A percentile compares a stretch with the other conserved stretches of the same genome.
Conservation (phyloP, 2,329 filamentous ascomycete species). For the Tolypocladium amazonense region DNA sequence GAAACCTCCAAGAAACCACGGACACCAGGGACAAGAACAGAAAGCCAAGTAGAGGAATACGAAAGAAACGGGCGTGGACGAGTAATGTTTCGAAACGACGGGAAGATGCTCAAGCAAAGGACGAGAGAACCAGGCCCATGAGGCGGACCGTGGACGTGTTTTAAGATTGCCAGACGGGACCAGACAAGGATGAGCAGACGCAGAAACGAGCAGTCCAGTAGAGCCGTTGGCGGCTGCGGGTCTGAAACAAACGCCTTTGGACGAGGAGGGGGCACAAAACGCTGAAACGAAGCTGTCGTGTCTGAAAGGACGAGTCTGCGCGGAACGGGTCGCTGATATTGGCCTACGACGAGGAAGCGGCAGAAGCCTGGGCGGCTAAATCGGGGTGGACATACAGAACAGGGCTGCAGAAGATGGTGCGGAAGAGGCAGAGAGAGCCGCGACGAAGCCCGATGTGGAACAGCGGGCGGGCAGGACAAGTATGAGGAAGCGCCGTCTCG, state of each 20-base stretch:
- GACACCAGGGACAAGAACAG: slow-evolving; percentile 11
- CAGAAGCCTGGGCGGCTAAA: slow-evolving; percentile 8
- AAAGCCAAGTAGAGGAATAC: not conserved
- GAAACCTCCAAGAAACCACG: slow-evolving; percentile 1
- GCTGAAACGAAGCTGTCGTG: slow-evolving; percentile 42
- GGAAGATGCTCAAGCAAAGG: slow-evolving; percentile 4
- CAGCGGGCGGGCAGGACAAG: not conserved
- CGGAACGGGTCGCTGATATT: slow-evolving; percentile 37
- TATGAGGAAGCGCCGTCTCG: not conserved
- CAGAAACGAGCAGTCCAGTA: slow-evolving; percentile 4
- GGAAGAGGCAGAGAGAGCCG: not conserved
- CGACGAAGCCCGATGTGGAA: not conserved
- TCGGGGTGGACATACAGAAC: not conserved
- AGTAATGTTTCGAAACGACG: slow-evolving; percentile 4
- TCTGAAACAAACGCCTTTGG: slow-evolving; percentile 18
- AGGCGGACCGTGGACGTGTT: slow-evolving; percentile 9
- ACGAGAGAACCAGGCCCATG: slow-evolving; percentile 10
- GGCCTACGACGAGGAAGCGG: slow-evolving; percentile 23
- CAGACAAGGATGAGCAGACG: slow-evolving; percentile 1
- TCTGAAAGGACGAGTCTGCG: slow-evolving; percentile 32
- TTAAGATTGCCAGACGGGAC: slow-evolving; percentile 5
- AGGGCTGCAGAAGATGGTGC: not conserved
- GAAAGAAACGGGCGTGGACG: not conserved
- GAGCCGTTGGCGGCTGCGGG: not conserved
- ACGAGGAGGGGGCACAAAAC: slow-evolving; percentile 15